Base-by-base conservation (phyloP, 176 grass and related monocot genomes). In the Stipa capillata region DNA sequence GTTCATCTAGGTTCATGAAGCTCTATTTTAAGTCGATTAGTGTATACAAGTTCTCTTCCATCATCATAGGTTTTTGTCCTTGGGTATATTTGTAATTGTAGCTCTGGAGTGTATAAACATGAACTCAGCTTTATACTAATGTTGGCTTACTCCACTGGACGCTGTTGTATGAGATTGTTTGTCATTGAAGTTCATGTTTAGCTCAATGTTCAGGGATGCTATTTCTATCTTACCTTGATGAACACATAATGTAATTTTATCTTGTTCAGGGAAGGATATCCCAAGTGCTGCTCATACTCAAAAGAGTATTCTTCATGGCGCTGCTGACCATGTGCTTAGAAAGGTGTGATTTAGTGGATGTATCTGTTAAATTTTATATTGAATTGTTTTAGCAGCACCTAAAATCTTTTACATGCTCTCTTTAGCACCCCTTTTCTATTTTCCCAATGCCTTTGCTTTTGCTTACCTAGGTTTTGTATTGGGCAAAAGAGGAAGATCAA, bases 271-370 rank as follows among this genome's bases (percentile, higher is more conserved):
- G 32, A 99, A 94, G 67, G 88, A 95, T 80, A 81, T 99, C 29
- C 84, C 87, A 67, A 78, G 40, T 56, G 73, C 85, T 42, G 35
- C 57, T 74, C 80, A 82, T 76, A 45, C 85, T 29, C 83, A 77
- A 80, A 99, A 81, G 78, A 82, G 41, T 84, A 89, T 99, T 84
- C 86, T 99, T 79, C 87, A 90, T 73, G 73, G 86, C 79, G 81
- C 92, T 75, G 96, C 96, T 37, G 90, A 99, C 84, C 88, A 87
- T 89, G 84, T 99, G 51, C 88, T 99, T 78, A 81, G 68, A 79
- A 99, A 99, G 96, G 96, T 95, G 80, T 80, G 61, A 17, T 21
- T 6, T 0, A 2, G 18, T 51, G 20, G 33, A 27, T 51, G 8
- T 45, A 65, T 69, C 15, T 79, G 12, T 2, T 31, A 65, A 77